These are phyloP conservation scores for Ogataea pini DNA, from an alignment of 805 yeast genomes.

Conservation along the genomic window DNA sequence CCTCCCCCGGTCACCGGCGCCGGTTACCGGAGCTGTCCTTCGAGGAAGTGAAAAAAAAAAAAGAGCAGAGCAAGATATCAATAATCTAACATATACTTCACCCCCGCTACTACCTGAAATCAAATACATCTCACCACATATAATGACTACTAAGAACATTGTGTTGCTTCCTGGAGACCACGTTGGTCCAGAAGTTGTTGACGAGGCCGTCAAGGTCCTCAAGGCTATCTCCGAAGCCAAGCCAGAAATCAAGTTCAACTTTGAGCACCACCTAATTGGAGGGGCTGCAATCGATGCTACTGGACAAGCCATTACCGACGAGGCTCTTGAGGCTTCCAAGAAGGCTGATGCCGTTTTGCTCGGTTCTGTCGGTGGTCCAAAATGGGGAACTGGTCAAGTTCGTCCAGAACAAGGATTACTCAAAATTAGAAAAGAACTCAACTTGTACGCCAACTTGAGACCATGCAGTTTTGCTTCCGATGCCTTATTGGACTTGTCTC, in stretches of 20 bases:
- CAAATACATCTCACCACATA: neutral
- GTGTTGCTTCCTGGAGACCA: constrained; percentile 96
- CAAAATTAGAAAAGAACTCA: constrained; percentile 91
- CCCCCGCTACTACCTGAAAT: no score
- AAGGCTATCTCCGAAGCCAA: constrained; percentile 67
- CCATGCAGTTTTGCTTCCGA: constrained; percentile 95
- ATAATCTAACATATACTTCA: no score
- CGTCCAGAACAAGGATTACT: constrained; percentile 97
- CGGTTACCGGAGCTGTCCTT: neutral
- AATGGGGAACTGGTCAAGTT: constrained; percentile 96
- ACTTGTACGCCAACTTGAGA: constrained; percentile 92
- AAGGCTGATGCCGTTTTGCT: constrained; percentile 90
- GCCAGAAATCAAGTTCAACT: constrained; percentile 65
- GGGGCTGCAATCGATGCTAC: constrained; percentile 99
- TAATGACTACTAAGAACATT: constrained; percentile 54
- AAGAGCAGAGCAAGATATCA: neutral
- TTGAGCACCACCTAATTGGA: constrained; percentile 85
- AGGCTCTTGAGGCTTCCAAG: constrained; percentile 78
- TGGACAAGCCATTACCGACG: constrained; percentile 88
- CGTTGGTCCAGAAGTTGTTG: constrained; percentile 87
- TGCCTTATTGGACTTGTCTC: constrained; percentile 79
- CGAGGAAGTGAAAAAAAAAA: neutral
- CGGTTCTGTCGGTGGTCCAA: constrained; percentile 99
- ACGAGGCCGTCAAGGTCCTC: constrained; percentile 90
- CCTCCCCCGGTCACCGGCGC: neutral